phyloP scores from a whole-genome alignment of 345 rosid species.

The Ceriops tagal region DNA sequence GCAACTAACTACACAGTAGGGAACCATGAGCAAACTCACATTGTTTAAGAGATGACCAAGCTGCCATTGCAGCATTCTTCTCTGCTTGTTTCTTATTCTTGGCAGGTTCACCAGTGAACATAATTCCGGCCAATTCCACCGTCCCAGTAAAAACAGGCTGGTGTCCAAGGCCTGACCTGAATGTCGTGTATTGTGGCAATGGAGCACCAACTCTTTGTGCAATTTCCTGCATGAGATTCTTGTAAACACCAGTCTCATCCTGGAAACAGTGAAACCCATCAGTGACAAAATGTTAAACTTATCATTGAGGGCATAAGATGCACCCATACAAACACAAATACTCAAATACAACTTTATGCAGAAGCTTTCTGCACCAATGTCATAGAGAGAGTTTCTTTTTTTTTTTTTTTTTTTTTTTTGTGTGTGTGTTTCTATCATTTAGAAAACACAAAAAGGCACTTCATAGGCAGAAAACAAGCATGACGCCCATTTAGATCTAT shows the following conservation, averaged over 20 bases:
- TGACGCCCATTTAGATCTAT: background rate
- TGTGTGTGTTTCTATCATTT: background rate
- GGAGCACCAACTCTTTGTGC: slow-evolving; percentile 98
- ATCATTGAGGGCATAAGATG: background rate
- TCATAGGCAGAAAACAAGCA: background rate
- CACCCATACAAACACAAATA: background rate
- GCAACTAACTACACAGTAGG: background rate
- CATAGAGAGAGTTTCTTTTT: too few species aligned
- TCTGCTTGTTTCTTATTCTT: slow-evolving; percentile 98
- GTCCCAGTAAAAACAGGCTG: slow-evolving; percentile 92
- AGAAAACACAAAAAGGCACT: background rate
- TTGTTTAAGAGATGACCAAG: slow-evolving; percentile 92
- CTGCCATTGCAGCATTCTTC: slow-evolving; percentile 99
- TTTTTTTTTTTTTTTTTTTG: too few species aligned
- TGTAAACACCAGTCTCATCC: slow-evolving; percentile 99
- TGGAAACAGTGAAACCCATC: slow-evolving; percentile 22
- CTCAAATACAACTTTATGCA: background rate
- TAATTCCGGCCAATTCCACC: slow-evolving; percentile 87
- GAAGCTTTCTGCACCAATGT: too few species aligned
- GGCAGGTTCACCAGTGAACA: slow-evolving; percentile 87
- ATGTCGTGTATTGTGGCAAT: slow-evolving; percentile 79
- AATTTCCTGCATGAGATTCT: slow-evolving; percentile 93
- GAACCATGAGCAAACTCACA: slow-evolving; percentile 40
- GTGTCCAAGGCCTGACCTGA: slow-evolving; percentile 94
- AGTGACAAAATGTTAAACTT: background rate